These are phyloP conservation scores for Sungouiozyma ichnusensis DNA, from an alignment of 805 yeast genomes.

Conservation along the genomic window DNA sequence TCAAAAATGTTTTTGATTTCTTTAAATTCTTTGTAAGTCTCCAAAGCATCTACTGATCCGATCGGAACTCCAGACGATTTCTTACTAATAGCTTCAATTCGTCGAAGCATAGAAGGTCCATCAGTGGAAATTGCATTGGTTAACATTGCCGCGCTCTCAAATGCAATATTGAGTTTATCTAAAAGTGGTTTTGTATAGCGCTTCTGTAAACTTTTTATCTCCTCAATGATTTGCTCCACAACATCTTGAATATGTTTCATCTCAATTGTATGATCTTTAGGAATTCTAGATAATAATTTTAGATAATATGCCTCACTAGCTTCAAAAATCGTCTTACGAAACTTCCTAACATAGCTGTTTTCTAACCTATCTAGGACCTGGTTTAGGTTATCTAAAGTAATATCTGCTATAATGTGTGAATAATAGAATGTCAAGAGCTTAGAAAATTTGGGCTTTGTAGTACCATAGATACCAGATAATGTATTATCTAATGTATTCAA, in stretches of 20 bases:
- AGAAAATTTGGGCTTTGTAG: conserved; percentile 47
- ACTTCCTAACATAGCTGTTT: conserved; percentile 29
- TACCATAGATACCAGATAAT: conserved; percentile 34
- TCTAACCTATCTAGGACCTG: conserved; percentile 28
- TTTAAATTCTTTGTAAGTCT: conserved; percentile 41
- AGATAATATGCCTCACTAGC: conserved; percentile 38
- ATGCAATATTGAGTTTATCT: conserved; percentile 44
- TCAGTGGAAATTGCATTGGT: conserved; percentile 46
- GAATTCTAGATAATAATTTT: conserved; percentile 38
- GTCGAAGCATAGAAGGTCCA: conserved; percentile 39
- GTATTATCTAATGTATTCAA: conserved; percentile 36
- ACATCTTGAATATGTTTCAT: conserved; percentile 47
- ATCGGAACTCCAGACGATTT: conserved; percentile 21
- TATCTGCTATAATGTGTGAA: conserved; percentile 39
- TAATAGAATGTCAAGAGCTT: conserved; percentile 41
- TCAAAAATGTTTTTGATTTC: conserved; percentile 42
- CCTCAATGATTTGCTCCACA: conserved; percentile 41
- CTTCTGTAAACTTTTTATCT: conserved; percentile 44
- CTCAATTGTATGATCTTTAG: conserved; percentile 45
- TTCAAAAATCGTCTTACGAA: conserved; percentile 29
- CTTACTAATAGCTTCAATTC: conserved; percentile 34
- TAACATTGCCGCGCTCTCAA: conserved; percentile 38
- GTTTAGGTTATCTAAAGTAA: too few species aligned
- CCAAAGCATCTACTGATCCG: conserved; percentile 46
- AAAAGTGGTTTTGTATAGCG: conserved; percentile 52